Percentiles rank a stretch among this genome's conserved stretches.
phyloP scores from a whole-genome alignment of 176 grass and related monocot genomes.

The Bothriochloa decipiens region DNA sequence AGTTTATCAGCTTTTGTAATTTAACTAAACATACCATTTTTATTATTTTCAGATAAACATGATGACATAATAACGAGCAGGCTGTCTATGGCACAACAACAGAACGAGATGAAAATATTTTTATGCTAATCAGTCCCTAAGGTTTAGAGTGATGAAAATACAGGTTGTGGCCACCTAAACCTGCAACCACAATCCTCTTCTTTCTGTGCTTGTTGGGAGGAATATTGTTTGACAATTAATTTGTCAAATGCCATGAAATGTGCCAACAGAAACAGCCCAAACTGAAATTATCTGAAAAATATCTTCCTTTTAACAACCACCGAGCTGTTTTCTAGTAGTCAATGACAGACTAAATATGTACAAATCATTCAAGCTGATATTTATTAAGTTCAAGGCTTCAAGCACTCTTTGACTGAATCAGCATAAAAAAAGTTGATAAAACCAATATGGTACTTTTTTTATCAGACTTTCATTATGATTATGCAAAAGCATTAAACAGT shows the following conservation, averaged over 20 bases:
- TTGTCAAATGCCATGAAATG: background rate
- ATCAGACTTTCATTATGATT: background rate
- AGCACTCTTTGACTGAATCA: background rate
- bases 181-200: background rate
- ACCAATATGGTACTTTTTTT: background rate
- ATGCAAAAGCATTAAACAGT: background rate
- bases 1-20: slow-evolving; percentile 1
- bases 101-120: background rate
- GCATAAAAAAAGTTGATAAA: background rate
- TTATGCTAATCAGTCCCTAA: background rate
- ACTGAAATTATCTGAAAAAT: slow-evolving; percentile 3
- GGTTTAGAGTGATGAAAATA: background rate
- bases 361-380: background rate
- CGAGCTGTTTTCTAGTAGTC: background rate
- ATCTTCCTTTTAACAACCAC: background rate
- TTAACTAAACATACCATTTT: background rate
- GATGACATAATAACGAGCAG: background rate
- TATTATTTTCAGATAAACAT: background rate
- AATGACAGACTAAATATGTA: background rate
- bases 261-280: background rate
- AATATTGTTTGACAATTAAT: background rate
- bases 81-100: background rate
- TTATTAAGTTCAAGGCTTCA: background rate
- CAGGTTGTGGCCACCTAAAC: background rate
- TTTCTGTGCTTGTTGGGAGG: background rate